Evolutionary conservation across 345 rosid genomes (phyloP).

Genomic region (Euphorbia pulcherrima): DNA sequence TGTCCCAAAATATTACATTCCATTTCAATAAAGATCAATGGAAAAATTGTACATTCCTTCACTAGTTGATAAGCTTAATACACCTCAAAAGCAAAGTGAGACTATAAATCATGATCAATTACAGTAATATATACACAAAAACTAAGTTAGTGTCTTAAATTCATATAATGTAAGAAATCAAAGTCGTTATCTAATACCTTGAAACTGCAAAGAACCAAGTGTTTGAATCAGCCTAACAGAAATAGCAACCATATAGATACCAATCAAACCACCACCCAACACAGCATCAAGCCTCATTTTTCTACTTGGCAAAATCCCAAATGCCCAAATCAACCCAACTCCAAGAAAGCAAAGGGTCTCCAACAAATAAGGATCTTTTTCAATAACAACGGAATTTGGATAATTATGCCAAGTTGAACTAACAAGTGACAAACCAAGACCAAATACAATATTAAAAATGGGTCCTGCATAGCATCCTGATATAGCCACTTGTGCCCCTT

Average conservation of each 20-base stretch:
- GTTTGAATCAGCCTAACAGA: constrained; percentile 52
- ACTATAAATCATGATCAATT: not conserved
- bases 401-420: constrained; percentile 49
- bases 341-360: constrained; percentile 66
- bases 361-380: constrained; percentile 50
- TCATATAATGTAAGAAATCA: not conserved
- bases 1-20: no score
- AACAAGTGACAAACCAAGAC: constrained; percentile 68
- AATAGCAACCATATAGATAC: constrained; percentile 51
- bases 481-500: constrained; percentile 72
- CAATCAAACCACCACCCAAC: constrained; percentile 65
- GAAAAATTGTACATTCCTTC: not conserved
- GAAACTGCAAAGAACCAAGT: constrained; percentile 23
- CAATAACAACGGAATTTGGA: constrained; percentile 47
- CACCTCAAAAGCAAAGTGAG: not conserved
- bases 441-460: constrained; percentile 66
- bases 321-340: constrained; percentile 75
- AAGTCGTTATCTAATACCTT: not conserved
- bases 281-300: constrained; percentile 65
- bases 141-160: not conserved
- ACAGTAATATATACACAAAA: not conserved
- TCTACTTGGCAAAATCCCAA: constrained; percentile 57
- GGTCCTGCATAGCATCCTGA: constrained; percentile 93
- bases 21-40: not conserved
- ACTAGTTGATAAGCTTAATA: not conserved